Percentiles rank a stretch among this genome's conserved stretches.
These are phyloP conservation scores for Hyphodiscus hymeniophilus DNA, from an alignment of 495 filamentous ascomycete species.

Conservation along the genomic window DNA sequence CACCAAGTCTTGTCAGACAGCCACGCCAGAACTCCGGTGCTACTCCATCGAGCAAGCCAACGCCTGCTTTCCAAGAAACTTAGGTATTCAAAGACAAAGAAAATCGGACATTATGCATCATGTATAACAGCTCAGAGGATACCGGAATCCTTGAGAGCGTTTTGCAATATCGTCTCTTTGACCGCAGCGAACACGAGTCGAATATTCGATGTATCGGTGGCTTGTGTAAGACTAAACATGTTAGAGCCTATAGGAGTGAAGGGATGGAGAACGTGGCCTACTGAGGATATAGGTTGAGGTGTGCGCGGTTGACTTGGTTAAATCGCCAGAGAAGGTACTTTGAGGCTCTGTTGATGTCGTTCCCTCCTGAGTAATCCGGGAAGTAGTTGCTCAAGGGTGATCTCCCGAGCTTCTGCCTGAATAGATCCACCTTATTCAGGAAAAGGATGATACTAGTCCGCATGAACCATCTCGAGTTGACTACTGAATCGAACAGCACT, in stretches of 20 bases:
- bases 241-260: conserved; percentile 15
- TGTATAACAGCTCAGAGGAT: conserved; percentile 58
- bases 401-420: conserved; percentile 84
- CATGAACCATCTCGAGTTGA: conserved; percentile 99
- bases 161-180: conserved; percentile 97
- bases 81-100: conserved; percentile 12
- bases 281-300: conserved; percentile 97
- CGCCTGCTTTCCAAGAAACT: conserved; percentile 17
- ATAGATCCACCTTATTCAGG: conserved; percentile 97
- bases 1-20: conserved; percentile 18
- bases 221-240: conserved; percentile 75
- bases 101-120: conserved; percentile 17
- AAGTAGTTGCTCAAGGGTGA: conserved; percentile 91
- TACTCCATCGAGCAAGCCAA: conserved; percentile 11
- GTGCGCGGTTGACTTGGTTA: conserved; percentile 94
- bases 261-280: conserved; percentile 41
- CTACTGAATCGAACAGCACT: conserved; percentile 96
- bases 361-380: conserved; percentile 93
- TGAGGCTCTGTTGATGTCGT: conserved; percentile 93
- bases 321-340: conserved; percentile 98
- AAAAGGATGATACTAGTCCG: conserved; percentile 97
- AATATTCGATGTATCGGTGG: conserved; percentile 97
- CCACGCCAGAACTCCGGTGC: conserved; percentile 15
- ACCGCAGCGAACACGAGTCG: conserved; percentile 95
- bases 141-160: conserved; percentile 94